Base-by-base conservation (phyloP, 176 grass and related monocot genomes). In the Aegilops tauschii region DNA sequence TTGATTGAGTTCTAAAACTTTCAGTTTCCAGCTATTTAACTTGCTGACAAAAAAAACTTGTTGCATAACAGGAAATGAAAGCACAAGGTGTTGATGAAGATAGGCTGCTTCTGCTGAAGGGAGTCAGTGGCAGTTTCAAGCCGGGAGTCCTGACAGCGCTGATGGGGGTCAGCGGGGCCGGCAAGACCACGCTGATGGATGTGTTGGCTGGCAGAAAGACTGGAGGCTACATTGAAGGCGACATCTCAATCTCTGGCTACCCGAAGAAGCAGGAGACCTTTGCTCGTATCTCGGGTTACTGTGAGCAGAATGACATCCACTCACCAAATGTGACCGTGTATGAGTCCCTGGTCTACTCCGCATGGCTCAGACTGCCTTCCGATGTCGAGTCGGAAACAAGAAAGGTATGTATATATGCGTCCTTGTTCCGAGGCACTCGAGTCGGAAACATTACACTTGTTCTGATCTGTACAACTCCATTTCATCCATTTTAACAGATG, bases 291-390 rank as follows among this genome's bases (percentile, higher is more conserved):
- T 93, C 92, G 2, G 92, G 88, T 45, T 93, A 93, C 54, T 93
- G 92, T 45, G 92, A 93, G 45, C 92, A 93, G 78, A 91, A 93
- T 75, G 92, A 93, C 77, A 93, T 93, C 70, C 92, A 93, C 78
- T 93, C 88, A 37, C 92, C 92, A 67, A 85, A 93, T 65, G 79
- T 93, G 29, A 93, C 92, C 0, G 86, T 93, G 67, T 90, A 88
- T 9, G 92, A 93, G 81, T 91, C 92, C 4, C 86, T 93, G 42
- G 50, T 58, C 3, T 93, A 88, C 73, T 93, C 92, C 16, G 88
- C 92, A 18, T 93, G 88, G 88, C 88, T 91, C 61, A 73, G 92
- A 35, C 71, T 91, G 32, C 66, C 88, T 25, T 42, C 62, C 34
- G 92, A 93, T 31, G 89, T 93, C 13, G 86, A 88, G 83, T 85